phyloP scores from a whole-genome alignment of 768 basidiomycete species.

The Boletus eberwhitei region DNA sequence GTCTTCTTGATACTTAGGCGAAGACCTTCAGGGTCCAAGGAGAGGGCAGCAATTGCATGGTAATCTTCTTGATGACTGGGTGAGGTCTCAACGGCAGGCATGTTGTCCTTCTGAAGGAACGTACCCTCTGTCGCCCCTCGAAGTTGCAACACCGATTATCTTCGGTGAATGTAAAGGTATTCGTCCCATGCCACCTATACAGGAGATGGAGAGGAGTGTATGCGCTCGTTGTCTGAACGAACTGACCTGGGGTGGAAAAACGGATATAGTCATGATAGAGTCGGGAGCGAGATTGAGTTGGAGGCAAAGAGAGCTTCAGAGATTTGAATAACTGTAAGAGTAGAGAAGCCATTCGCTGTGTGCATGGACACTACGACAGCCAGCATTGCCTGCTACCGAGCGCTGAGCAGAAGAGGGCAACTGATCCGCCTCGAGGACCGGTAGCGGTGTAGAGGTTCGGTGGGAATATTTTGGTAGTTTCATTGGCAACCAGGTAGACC shows the following conservation, averaged over 20 bases:
- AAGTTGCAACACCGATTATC: conserved; percentile 71
- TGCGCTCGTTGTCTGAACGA: conserved; percentile 2
- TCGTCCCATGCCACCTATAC: conserved; percentile 57
- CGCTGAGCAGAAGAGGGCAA: conserved; percentile 2
- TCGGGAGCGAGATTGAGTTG: conserved; percentile 21
- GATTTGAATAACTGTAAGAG: conserved; percentile 21
- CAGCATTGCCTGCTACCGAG: conserved; percentile 29
- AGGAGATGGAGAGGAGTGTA: conserved; percentile 7
- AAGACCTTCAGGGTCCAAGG: conserved; percentile 74
- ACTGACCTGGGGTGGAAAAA: conserved; percentile 44
- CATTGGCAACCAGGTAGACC: background rate
- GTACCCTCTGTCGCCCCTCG: conserved; percentile 73
- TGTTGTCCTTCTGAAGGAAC: conserved; percentile 7
- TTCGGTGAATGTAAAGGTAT: conserved; percentile 74
- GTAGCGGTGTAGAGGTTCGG: conserved; percentile 9
- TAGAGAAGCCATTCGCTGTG: conserved; percentile 29
- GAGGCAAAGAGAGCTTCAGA: conserved; percentile 5
- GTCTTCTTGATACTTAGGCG: conserved; percentile 57
- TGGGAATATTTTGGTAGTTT: conserved; percentile 12
- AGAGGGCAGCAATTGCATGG: conserved; percentile 70
- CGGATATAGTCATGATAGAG: conserved; percentile 72
- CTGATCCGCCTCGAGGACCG: conserved; percentile 13
- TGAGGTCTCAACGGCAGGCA: conserved; percentile 6
- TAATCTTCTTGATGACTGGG: conserved; percentile 88
- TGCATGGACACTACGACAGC: conserved; percentile 22